A percentile compares a stretch with the other conserved stretches of the same genome.
phyloP scores from a whole-genome alignment of 495 filamentous ascomycete species.

The Saxispiralis lemnorum region DNA sequence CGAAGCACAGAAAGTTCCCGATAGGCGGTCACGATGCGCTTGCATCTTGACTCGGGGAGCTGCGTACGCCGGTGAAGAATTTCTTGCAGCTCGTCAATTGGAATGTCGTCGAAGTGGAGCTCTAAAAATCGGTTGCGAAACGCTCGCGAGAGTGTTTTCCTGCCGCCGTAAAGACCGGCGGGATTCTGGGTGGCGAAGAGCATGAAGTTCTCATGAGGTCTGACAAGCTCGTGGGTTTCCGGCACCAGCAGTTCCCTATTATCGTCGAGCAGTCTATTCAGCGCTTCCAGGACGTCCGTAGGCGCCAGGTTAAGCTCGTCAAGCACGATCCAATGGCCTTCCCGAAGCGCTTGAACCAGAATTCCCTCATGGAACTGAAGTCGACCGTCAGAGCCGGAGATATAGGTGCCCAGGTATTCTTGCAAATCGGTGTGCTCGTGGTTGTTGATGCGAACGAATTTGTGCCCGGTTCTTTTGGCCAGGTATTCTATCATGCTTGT shows the following conservation, averaged over 20 bases:
- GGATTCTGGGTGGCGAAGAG: slow-evolving; percentile 99
- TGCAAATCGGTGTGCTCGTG: slow-evolving; percentile 97
- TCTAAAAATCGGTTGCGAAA: slow-evolving; percentile 96
- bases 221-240: slow-evolving; percentile 85
- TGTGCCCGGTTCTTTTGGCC: slow-evolving; percentile 85
- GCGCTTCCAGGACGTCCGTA: slow-evolving; percentile 85
- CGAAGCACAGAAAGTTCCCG: slow-evolving; percentile 73
- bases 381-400: slow-evolving; percentile 68
- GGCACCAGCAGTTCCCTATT: slow-evolving; percentile 95
- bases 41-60: slow-evolving; percentile 80
- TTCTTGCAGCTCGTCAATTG: slow-evolving; percentile 80
- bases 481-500: slow-evolving; percentile 99
- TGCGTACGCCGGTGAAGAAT: slow-evolving; percentile 78
- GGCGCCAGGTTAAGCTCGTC: slow-evolving; percentile 94
- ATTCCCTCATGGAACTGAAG: slow-evolving; percentile 84
- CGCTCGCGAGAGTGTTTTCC: slow-evolving; percentile 80
- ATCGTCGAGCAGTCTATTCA: slow-evolving; percentile 89
- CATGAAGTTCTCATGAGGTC: slow-evolving; percentile 88
- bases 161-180: slow-evolving; percentile 82
- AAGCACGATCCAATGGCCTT: slow-evolving; percentile 94
- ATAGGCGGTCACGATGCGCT: slow-evolving; percentile 83
- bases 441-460: slow-evolving; percentile 96
- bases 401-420: slow-evolving; percentile 89
- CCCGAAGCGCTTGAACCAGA: slow-evolving; percentile 76
- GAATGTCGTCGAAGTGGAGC: slow-evolving; percentile 95